Base-by-base conservation (phyloP, 176 grass and related monocot species). In the Thinopyrum elongatum region DNA sequence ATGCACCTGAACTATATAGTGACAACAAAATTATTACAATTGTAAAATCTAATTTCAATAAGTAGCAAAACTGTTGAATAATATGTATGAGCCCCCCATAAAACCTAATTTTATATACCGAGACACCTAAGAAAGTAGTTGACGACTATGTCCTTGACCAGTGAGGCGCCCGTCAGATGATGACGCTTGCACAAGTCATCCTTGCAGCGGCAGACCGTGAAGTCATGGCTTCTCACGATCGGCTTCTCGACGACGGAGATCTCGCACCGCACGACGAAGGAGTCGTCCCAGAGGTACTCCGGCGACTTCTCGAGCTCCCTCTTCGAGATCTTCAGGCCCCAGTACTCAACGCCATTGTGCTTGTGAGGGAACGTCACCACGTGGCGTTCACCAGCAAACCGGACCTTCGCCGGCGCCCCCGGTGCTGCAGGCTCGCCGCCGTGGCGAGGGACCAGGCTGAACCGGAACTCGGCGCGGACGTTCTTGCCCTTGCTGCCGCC, bases 221-320 rank as follows among this genome's bases (percentile, higher is more conserved):
- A 23, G 70, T 16, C 38, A 12, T 8, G 39, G 1, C 11, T 46
- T 7, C 15, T 26, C n/a, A 74, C 39, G n/a, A 74, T 12, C 23
- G 39, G 70, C 70, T 74, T 46, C 36, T 46, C n/a, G 5, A 74
- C n/a, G 38, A 74, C 70, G 70, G 36, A n/a, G 38, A 74, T 74
- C 70, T 74, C 70, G 1, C 70, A 74, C n/a, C 38, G 70, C 70
- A 74, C n/a, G 11, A 74, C n/a, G 70, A 74, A 25, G n/a, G 38
- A 74, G 1, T 74, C 70, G n/a, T 74, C 39, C 10, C n/a, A 41
- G 38, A 74, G 70, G 70, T 74, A 74, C 70, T 74, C 70, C n/a
- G 70, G n/a, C 6, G 10, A 74, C 38, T 74, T 15, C 70, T 74
- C 70, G 12, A 74, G 70, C 70, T 44, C 70, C 12, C 3, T 46